Base-by-base conservation (phyloP, 2,329 filamentous ascomycete species). In the Phialophora expanda region DNA sequence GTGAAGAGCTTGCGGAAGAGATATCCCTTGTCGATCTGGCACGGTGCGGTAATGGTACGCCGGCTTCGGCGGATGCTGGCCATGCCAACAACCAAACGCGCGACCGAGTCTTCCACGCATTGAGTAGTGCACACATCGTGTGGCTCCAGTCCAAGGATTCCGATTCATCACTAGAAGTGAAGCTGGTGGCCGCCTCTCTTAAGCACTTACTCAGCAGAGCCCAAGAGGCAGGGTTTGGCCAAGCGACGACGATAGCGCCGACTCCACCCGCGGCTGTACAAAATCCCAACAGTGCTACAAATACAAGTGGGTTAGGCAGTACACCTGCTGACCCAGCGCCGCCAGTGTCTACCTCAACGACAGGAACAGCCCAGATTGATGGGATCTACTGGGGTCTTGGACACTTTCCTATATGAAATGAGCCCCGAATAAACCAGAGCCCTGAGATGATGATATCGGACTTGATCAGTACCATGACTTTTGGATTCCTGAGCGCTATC, bases 1-100 rank as follows among this genome's bases (percentile, higher is more conserved):
- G 80, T 44, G 74, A 82, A 2, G 81, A 83, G 62, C 73, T 81
- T 20, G 75, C 77, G 54, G 73, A 73, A 22, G 75, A 76, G 20
- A 50, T 62, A 12, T 54, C 56, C 41, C 61, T 41, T 41, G n/a
- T 14, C 38, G 22, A 26, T 30, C 8, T 20, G 4, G 28, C 2
- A 17, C 26, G 44, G 22, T 4, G 24, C 38, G 34, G 46, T 26
- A 26, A 50, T 20, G 41, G 7, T 32, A n/a, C 26, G 2, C 14
- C 14, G 9, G 44, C 24, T 12, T 41, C 60, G 12, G 28, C 2
- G 11, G 28, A 51, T 41, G 61, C 3, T 14, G 20, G 41, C 3
- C n/a, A 53, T 41, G 17, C 20, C 4, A 12, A 44, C 26, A 48
- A 46, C 26, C 34, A 56, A 11, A 30, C 28, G 46, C 34, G 44